phyloP scores from a whole-genome alignment of 257 asterid species.

The Misopates orontium region DNA sequence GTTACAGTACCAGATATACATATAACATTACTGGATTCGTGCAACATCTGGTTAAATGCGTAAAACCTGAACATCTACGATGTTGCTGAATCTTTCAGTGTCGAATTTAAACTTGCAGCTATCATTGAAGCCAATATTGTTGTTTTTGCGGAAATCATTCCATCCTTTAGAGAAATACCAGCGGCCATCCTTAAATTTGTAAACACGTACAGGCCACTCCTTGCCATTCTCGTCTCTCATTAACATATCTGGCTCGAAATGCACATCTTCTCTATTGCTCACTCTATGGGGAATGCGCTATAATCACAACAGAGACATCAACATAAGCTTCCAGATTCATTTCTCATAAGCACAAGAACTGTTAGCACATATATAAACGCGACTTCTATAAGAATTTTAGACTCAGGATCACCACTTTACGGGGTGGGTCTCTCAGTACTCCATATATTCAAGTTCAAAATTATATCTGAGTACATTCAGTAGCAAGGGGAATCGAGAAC shows the following conservation, averaged over 20 bases:
- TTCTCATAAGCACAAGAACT: neutral
- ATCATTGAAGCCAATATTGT: slow-evolving; percentile 10
- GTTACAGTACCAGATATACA: too few relatives aligned
- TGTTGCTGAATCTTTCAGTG: neutral
- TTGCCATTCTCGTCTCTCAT: slow-evolving; percentile 21
- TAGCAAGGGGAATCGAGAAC: too few relatives aligned
- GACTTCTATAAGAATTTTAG: neutral
- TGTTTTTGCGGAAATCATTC: slow-evolving; percentile 21
- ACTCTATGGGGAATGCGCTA: slow-evolving; percentile 28
- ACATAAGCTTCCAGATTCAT: neutral
- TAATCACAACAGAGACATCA: neutral
- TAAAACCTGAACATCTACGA: slow-evolving; percentile 25
- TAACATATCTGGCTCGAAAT: slow-evolving; percentile 7
- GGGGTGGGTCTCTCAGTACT: too few relatives aligned
- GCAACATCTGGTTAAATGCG: neutral
- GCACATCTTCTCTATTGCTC: neutral
- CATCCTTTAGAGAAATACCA: slow-evolving; percentile 24
- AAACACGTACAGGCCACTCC: slow-evolving; percentile 24
- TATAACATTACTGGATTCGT: too few relatives aligned
- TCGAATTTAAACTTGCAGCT: slow-evolving; percentile 27
- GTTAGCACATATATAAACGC: neutral
- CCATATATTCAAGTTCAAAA: too few relatives aligned
- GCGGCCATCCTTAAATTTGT: neutral
- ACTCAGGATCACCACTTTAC: too few relatives aligned
- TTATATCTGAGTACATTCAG: too few relatives aligned